Evolutionary conservation across 768 basidiomycete species (phyloP).

Genomic region (Mycena venus): DNA sequence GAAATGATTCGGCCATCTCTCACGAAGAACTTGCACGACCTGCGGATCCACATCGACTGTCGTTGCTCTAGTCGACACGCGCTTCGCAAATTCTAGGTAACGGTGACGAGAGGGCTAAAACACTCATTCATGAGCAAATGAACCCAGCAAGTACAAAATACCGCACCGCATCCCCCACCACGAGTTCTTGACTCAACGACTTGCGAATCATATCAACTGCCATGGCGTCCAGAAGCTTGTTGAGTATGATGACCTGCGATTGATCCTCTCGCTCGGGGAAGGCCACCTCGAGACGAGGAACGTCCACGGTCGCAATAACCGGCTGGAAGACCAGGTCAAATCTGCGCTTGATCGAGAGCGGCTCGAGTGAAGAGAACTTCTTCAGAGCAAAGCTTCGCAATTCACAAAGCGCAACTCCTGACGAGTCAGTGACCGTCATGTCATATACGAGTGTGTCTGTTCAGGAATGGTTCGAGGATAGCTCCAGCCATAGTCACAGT

Average conservation of each 20-base stretch:
- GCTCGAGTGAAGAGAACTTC: background rate
- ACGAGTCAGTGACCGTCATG: background rate
- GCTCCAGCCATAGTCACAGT: background rate
- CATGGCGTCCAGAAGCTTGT: background rate
- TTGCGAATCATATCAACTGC: slow-evolving; percentile 3
- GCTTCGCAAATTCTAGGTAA: background rate
- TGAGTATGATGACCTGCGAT: background rate
- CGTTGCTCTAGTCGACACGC: background rate
- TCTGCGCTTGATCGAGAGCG: background rate
- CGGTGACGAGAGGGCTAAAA: background rate
- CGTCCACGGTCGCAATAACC: background rate
- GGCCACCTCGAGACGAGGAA: background rate
- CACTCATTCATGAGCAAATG: no score
- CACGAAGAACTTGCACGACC: background rate
- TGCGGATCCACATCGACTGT: background rate
- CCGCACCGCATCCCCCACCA: no score
- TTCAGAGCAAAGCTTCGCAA: background rate
- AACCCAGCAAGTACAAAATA: no score
- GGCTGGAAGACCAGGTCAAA: slow-evolving; percentile 15
- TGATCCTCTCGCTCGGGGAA: background rate
- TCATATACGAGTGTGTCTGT: slow-evolving; percentile 15
- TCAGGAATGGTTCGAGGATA: background rate
- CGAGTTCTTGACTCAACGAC: background rate
- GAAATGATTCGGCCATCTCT: slow-evolving; percentile 13
- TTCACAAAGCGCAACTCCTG: background rate